Base-by-base conservation (phyloP, 108 stramenopile genomes). In the Pseudonitzschia multistriata region DNA sequence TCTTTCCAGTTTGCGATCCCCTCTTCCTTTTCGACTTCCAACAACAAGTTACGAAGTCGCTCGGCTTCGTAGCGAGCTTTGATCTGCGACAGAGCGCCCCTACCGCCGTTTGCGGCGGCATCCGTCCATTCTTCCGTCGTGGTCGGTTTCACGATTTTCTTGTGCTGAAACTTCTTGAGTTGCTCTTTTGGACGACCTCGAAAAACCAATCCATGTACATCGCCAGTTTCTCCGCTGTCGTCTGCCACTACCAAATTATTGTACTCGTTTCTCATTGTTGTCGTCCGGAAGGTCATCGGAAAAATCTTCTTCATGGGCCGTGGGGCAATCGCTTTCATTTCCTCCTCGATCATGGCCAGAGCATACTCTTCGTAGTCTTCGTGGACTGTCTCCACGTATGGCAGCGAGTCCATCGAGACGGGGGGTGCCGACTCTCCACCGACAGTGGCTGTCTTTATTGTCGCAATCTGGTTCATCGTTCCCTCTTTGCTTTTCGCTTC, bases 351-450 rank as follows among this genome's bases (percentile, higher is more conserved):
- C 57, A 93, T 56, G 17, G 88, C 76, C 22, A 88, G 68, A 29
- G 89, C 92, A 63, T 89, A 88, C 25, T 79, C 74, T 67, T 93
- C 92, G 66, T 93, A 90, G 27, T 85, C 83, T 27, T 83, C 83
- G 75, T 90, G 81, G 34, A 86, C 76, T 21, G 73, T 56, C 28
- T 93, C 92, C 11, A 93, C 75, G 74, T 93, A 93, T 3, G 92
- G 88, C 15, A 93, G 74, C 15, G 92, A 81, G 66, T 93, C 89
- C 21, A 83, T 29, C 37, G 83, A 61, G 66, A 84, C 83, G 39
- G 73, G 13, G 2, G 50, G 24, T 25, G n/a, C n/a, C n/a, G 50
- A 52, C 11, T 45, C 42, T 17, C 42, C 42, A 45, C 8, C 42
- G 5, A 17, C 3, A 10, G 42, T 45, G 7, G 22, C 19, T n/a